phyloP scores from a whole-genome alignment of 1,284 basidiomycete genomes.

The Ustilago bromivora region DNA sequence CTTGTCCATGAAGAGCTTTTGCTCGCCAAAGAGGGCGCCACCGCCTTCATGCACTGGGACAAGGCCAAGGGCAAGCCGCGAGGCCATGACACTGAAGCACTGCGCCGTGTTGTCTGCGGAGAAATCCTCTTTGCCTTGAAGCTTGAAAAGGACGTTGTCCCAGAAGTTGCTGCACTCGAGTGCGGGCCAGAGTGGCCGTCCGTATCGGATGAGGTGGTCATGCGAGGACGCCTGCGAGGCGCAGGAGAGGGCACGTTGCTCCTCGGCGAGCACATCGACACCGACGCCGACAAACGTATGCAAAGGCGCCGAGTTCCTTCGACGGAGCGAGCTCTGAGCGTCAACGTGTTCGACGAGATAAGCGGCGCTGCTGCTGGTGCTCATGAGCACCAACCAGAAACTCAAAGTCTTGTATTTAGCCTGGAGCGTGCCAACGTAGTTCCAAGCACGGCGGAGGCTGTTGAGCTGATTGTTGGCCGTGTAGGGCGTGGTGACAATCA shows the following conservation, averaged over 20 bases:
- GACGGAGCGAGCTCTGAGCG: too few species aligned
- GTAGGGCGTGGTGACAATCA: neutral
- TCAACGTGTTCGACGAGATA: neutral
- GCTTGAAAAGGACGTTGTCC: slow-evolving; percentile 7
- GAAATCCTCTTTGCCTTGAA: neutral
- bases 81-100: slow-evolving; percentile 16
- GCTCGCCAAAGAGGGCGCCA: neutral
- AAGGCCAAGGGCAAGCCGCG: slow-evolving; percentile 8
- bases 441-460: neutral
- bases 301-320: neutral
- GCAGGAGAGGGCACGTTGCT: neutral
- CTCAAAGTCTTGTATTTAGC: neutral
- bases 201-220: neutral
- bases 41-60: neutral
- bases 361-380: neutral
- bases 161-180: neutral
- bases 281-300: neutral
- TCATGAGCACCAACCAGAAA: neutral
- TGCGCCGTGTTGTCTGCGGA: neutral
- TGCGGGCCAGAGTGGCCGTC: slow-evolving; percentile 18
- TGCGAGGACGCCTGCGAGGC: neutral
- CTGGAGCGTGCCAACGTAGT: neutral
- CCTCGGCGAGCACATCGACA: neutral
- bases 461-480: neutral
- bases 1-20: neutral